phyloP scores from a whole-genome alignment of 306 rosid genomes.

The Aeschynomene evenia region DNA sequence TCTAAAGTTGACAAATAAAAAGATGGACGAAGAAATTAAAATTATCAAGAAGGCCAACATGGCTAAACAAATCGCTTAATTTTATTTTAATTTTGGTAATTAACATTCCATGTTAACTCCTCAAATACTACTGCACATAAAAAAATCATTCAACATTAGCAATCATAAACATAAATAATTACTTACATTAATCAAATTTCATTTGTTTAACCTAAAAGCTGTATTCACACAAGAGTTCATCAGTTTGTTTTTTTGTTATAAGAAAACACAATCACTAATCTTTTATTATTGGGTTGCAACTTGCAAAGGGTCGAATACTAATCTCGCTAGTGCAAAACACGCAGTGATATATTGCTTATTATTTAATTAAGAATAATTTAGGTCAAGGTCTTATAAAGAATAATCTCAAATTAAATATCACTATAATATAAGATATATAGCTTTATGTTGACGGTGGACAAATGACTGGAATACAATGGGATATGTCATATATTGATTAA shows the following conservation, averaged over 20 bases:
- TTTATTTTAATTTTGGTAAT: not conserved
- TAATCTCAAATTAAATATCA: not conserved
- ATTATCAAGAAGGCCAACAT: not conserved
- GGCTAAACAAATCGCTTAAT: not conserved
- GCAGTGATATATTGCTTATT: not conserved
- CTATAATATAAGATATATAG: constrained; percentile 16
- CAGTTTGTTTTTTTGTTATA: not conserved
- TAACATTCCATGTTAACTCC: not conserved
- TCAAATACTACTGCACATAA: not conserved
- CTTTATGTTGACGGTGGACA: constrained; percentile 39
- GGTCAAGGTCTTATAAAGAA: constrained; percentile 28
- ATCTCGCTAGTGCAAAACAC: not conserved
- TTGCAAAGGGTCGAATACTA: constrained; percentile 28
- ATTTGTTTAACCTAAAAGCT: constrained; percentile 20
- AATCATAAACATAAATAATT: not conserved
- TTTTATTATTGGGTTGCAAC: constrained; percentile 25
- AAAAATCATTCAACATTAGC: not conserved
- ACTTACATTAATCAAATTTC: constrained; percentile 1
- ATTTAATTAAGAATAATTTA: not conserved
- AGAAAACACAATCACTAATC: constrained; percentile 13
- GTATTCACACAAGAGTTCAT: not conserved
- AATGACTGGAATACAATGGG: constrained; percentile 3
- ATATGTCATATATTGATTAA: not conserved
- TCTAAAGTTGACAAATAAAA: too few species aligned
- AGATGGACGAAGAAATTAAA: too few species aligned